Conservation (phyloP, 176 grass and related monocot species). For the Echinochloa phyllopogon region DNA sequence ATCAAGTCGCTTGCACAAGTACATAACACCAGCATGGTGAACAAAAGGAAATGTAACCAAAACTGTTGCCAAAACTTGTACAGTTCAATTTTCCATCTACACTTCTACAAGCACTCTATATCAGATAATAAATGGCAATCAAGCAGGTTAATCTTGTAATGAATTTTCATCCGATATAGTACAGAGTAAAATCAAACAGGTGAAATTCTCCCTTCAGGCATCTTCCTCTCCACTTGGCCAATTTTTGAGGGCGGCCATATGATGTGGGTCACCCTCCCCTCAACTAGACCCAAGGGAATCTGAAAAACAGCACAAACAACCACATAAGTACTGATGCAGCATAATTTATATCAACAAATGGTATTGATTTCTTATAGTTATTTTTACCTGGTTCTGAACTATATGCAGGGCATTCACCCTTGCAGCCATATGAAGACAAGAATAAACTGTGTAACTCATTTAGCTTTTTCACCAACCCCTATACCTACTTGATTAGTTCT, state of each 20-base stretch:
- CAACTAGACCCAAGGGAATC: constrained; percentile 85
- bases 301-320: constrained; percentile 41
- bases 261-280: constrained; percentile 73
- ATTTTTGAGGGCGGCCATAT: constrained; percentile 86
- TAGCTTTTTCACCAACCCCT: not conserved
- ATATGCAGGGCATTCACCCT: not conserved
- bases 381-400: not conserved
- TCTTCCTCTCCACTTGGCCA: constrained; percentile 65
- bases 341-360: not conserved
- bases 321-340: not conserved
- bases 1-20: constrained; percentile 7
- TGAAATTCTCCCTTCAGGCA: constrained; percentile 53
- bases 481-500: not conserved
- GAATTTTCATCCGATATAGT: constrained; percentile 5
- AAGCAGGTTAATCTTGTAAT: not conserved
- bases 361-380: constrained; percentile 6
- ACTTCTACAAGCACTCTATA: not conserved
- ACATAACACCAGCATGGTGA: constrained; percentile 15
- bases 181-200: constrained; percentile 32
- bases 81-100: not conserved
- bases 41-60: not conserved
- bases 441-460: not conserved
- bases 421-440: not conserved
- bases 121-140: not conserved
- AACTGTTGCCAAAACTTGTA: constrained; percentile 1